These are phyloP conservation scores for Oidium heveae DNA, from an alignment of 2,329 filamentous ascomycete genomes.

Conservation along the genomic window DNA sequence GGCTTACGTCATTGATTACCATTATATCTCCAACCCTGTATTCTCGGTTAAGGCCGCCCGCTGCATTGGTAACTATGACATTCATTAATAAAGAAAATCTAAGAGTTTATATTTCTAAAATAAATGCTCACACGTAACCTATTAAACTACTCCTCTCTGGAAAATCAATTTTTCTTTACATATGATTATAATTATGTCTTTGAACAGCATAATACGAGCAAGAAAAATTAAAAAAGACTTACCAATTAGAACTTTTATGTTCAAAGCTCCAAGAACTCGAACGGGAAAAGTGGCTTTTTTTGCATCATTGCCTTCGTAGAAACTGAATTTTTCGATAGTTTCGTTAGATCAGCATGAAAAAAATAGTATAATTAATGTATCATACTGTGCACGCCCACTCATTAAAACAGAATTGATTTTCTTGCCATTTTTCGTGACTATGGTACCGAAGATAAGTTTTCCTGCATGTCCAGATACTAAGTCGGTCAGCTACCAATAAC, in stretches of 20 bases:
- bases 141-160: too few relatives aligned
- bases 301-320: slow-evolving; percentile 42
- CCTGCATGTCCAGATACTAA: slow-evolving; percentile 6
- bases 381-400: slow-evolving; percentile 7
- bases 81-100: background rate
- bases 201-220: too few relatives aligned
- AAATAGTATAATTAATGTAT: background rate
- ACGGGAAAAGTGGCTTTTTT: slow-evolving; percentile 36
- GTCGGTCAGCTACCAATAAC: too few relatives aligned
- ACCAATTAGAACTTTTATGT: slow-evolving; percentile 27
- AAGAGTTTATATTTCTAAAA: too few relatives aligned
- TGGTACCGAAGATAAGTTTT: slow-evolving; percentile 6
- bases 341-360: background rate
- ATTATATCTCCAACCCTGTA: slow-evolving; percentile 41
- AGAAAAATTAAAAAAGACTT: background rate
- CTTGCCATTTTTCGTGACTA: background rate
- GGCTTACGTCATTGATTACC: slow-evolving; percentile 34
- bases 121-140: too few relatives aligned
- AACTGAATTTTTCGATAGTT: slow-evolving; percentile 15
- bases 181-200: too few relatives aligned
- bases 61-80: slow-evolving; percentile 34
- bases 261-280: slow-evolving; percentile 35
- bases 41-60: slow-evolving; percentile 36
- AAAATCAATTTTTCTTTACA: too few relatives aligned
- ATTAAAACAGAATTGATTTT: slow-evolving; percentile 4